Evolutionary conservation across 495 filamentous ascomycete genomes (phyloP).

Genomic region (Penicillium maclennaniae): DNA sequence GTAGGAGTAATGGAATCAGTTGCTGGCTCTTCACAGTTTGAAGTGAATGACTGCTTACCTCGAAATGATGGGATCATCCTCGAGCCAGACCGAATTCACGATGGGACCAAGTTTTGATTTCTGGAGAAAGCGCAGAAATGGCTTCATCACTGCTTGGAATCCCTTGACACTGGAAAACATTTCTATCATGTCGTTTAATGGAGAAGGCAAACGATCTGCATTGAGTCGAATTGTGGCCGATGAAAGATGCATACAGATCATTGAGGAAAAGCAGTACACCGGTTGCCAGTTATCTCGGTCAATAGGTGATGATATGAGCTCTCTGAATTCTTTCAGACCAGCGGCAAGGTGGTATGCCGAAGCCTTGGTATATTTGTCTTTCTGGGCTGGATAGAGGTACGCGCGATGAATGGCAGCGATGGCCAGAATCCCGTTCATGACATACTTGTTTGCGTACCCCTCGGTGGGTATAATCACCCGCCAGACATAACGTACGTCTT

Average conservation of each 20-base stretch:
- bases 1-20: not conserved
- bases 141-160: constrained; percentile 19
- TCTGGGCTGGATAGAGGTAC: constrained; percentile 13
- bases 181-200: constrained; percentile 19
- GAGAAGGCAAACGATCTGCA: constrained; percentile 16
- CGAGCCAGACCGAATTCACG: constrained; percentile 16
- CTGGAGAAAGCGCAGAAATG: constrained; percentile 14
- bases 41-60: constrained; percentile 5
- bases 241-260: constrained; percentile 36
- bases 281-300: constrained; percentile 33
- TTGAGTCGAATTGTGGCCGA: constrained; percentile 25
- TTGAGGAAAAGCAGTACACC: constrained; percentile 37
- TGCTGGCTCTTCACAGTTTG: not conserved
- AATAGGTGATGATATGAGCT: constrained; percentile 25
- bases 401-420: constrained; percentile 38
- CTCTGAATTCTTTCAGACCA: constrained; percentile 18
- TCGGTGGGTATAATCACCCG: constrained; percentile 29
- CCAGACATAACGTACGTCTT: constrained; percentile 31
- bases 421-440: constrained; percentile 42
- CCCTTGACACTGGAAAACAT: constrained; percentile 19
- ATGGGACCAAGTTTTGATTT: constrained; percentile 19
- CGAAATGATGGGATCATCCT: constrained; percentile 13
- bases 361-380: constrained; percentile 25
- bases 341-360: constrained; percentile 25
- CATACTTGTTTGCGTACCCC: constrained; percentile 33